These are phyloP conservation scores for Colletotrichum theobromicola DNA, from an alignment of 2,329 filamentous ascomycete species.

Conservation along the genomic window DNA sequence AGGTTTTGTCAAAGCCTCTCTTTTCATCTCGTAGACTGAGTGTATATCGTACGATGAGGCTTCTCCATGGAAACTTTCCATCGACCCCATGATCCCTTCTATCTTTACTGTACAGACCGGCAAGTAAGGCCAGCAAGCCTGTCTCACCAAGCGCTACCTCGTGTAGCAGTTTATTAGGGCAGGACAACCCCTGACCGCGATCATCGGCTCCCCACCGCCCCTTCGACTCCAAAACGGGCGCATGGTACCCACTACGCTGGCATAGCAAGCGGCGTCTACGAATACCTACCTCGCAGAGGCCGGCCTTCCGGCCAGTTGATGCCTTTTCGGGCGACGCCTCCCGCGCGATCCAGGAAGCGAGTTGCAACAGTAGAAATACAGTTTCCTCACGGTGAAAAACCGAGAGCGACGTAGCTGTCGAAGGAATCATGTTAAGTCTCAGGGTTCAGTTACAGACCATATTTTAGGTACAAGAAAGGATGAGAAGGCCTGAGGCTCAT, in stretches of 20 bases:
- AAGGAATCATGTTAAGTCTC: neutral
- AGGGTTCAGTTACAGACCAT: neutral
- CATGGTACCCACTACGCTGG: neutral
- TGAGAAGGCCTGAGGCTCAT: neutral
- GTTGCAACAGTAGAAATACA: neutral
- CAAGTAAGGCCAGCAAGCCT: neutral
- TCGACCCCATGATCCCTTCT: neutral
- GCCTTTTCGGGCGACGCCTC: neutral
- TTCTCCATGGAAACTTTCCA: neutral
- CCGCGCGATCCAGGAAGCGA: neutral
- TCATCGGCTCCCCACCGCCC: neutral
- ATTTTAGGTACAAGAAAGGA: neutral
- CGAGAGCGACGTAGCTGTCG: neutral
- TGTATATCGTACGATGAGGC: neutral
- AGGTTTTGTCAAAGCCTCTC: rapidly evolving
- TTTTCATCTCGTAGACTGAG: neutral
- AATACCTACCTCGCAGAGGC: neutral
- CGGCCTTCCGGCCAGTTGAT: neutral
- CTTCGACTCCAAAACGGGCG: neutral
- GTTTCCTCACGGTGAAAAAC: neutral
- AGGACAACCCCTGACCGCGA: neutral
- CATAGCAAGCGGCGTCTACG: neutral
- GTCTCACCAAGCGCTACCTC: neutral
- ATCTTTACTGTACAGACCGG: neutral
- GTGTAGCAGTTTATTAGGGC: neutral